phyloP scores from a whole-genome alignment of 345 rosid species.

The Citrus australasica region DNA sequence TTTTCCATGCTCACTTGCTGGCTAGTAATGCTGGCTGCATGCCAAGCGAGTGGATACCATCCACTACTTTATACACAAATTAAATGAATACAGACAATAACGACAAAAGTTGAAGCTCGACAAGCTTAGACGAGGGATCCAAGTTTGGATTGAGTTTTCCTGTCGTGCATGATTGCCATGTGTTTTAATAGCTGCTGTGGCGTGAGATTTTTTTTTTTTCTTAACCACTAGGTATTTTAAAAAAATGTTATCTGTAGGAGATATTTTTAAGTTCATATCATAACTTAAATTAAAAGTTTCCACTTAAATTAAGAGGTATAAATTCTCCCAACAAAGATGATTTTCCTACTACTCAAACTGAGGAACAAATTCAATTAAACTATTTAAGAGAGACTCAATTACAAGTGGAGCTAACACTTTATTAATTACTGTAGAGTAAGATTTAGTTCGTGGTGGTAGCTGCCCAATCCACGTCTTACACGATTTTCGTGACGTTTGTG shows the following conservation, averaged over 20 bases:
- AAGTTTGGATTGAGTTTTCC: neutral
- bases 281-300: fast-evolving
- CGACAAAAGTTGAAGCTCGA: neutral
- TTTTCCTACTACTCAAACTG: fast-evolving
- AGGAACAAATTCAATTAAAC: fast-evolving
- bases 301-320: fast-evolving
- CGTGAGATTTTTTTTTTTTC: neutral
- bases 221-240: fast-evolving
- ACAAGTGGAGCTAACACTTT: fast-evolving
- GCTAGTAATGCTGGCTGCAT: neutral
- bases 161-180: neutral
- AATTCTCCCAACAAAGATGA: fast-evolving
- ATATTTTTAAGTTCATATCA: fast-evolving
- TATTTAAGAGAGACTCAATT: fast-evolving
- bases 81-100: neutral
- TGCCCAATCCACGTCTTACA: too few species aligned
- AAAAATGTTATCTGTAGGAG: too few species aligned
- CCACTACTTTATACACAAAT: neutral
- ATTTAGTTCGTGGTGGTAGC: too few species aligned
- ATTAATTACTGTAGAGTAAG: fast-evolving
- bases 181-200: neutral
- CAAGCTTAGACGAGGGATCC: too few species aligned
- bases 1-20: neutral
- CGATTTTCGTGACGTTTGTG: too few species aligned
- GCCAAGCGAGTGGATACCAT: neutral